Evolutionary conservation across 1,139 yeast genomes (phyloP), one percentile per base, ranked within the genome.

Genomic region (Candida dubliniensis): DNA sequence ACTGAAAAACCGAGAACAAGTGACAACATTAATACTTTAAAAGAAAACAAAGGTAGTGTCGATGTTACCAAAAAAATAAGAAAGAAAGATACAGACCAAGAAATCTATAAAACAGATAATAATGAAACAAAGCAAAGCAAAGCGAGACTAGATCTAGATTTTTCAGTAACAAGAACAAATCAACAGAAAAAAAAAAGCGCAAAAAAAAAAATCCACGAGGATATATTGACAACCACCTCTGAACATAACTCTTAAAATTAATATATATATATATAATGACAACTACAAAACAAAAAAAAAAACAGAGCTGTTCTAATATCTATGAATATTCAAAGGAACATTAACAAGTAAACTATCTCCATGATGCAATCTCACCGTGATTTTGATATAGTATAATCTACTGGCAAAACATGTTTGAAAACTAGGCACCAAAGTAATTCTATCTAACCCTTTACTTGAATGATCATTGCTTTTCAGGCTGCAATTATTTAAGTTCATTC

Each of bases 341-440:
- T 69, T 66, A 4, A 72, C 67, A 14, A 61, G 53, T 40, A 71
- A 54, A n/a, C 54, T 40, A 13, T 66, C 71, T 2, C 72, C 71
- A 40, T 64, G 61, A 18, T 54, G 48, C 36, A 71, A 60, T 54
- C 61, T 67, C 18, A 67, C 60, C 1, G 55, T 50, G 2, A 71
- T 49, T 50, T 64, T 71, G 18, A 71, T 49, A 43, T 76, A 74
- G 55, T 81, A 80, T 37, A 77, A 56, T 50, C 87, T 66, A 8
- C 81, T 71, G 44, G 79, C 66, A 40, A 75, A 59, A 57, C 87
- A 82, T 38, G 72, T 72, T 56, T 82, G 86, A 58, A 79, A 78
- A 48, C 71, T 74, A 1, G 87, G 87, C 2, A 79, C 72, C 47
- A 82, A 60, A 0, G 84, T 76, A 42, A 64, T 55, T 44, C 49